Conservation (phyloP, 139 green algal species). For the Axilococcus clingmanii region DNA sequence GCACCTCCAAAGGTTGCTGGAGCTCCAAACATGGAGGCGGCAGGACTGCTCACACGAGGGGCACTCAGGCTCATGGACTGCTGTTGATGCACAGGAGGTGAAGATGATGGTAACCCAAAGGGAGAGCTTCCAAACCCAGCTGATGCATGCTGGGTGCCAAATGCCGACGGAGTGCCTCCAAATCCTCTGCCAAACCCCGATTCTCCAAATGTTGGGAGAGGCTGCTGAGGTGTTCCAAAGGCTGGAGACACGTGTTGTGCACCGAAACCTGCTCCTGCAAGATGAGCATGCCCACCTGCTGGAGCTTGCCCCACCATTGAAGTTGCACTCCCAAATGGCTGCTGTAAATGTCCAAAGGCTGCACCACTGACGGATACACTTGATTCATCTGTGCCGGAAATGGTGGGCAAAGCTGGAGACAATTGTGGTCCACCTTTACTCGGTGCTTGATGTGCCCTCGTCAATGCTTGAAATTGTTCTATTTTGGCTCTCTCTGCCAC, state of each 20-base stretch:
- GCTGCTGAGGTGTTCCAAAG: neutral
- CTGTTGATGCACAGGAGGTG: neutral
- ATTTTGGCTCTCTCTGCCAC: slow-evolving; percentile 9
- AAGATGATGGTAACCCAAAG: neutral
- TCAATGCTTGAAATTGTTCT: slow-evolving; percentile 15
- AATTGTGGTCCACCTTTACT: slow-evolving; percentile 13
- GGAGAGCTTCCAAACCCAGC: neutral
- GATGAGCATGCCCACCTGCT: too few relatives aligned
- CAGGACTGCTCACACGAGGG: neutral
- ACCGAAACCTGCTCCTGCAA: too few relatives aligned
- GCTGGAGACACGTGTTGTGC: slow-evolving; percentile 3
- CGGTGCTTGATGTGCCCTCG: slow-evolving; percentile 6
- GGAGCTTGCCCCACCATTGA: too few relatives aligned
- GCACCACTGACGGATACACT: too few relatives aligned
- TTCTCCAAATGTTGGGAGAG: neutral
- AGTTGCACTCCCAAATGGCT: neutral
- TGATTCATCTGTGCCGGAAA: neutral
- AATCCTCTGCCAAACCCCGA: slow-evolving; percentile 7
- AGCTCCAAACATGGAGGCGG: neutral
- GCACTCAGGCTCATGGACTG: too few relatives aligned
- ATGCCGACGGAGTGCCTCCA: too few relatives aligned
- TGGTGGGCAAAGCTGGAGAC: neutral
- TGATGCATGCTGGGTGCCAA: too few relatives aligned
- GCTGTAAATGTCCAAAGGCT: too few relatives aligned
- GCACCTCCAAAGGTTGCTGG: too few relatives aligned